Conservation (phyloP, 345 rosid genomes). For the Anastatica hierochuntica region DNA sequence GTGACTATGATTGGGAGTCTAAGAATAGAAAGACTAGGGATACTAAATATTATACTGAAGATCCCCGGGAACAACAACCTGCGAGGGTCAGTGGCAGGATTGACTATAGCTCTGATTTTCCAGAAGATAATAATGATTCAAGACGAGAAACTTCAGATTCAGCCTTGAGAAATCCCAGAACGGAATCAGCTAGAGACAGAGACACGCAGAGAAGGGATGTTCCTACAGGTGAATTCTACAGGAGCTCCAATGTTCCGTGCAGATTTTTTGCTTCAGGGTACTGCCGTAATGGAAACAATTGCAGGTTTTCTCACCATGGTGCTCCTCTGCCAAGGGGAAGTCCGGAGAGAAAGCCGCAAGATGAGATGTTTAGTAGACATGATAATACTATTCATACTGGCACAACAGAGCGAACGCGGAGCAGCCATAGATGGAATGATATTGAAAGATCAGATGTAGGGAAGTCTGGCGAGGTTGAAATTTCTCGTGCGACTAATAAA, state of each 20-base stretch:
- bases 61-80: conserved; percentile 32
- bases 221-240: conserved; percentile 38
- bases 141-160: conserved; percentile 34
- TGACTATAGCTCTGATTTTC: conserved; percentile 32
- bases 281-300: conserved; percentile 73
- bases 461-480: conserved; percentile 23
- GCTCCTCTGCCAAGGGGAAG: conserved; percentile 25
- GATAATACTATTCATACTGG: conserved; percentile 26
- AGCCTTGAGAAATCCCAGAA: conserved; percentile 21
- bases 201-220: conserved; percentile 35
- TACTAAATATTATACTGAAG: conserved; percentile 38
- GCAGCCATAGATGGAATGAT: conserved; percentile 35
- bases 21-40: conserved; percentile 39
- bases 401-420: conserved; percentile 29
- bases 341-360: conserved; percentile 48
- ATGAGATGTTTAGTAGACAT: conserved; percentile 27
- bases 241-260: conserved; percentile 53
- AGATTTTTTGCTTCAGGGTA: conserved; percentile 67
- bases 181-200: conserved; percentile 36
- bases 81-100: conserved; percentile 31
- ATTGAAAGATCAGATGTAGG: conserved; percentile 26
- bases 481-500: conserved; percentile 9
- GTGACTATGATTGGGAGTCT: conserved; percentile 47
- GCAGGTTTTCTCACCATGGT: conserved; percentile 66
- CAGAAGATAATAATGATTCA: conserved; percentile 30